Evolutionary conservation across 768 basidiomycete species (phyloP).

Genomic region (Leucosporidium scottii): DNA sequence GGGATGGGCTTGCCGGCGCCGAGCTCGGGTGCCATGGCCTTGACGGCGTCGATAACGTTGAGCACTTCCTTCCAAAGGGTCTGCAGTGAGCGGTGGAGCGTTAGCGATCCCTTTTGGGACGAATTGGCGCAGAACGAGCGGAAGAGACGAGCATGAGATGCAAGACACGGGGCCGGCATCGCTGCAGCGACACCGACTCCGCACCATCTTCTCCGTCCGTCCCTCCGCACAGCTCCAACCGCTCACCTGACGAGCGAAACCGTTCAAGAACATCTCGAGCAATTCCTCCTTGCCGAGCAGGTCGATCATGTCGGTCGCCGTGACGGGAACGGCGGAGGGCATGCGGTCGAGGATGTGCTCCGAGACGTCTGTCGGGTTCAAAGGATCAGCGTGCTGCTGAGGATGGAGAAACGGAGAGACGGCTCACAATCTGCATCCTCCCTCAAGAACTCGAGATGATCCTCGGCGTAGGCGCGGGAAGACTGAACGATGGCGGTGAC

Average conservation of each 20-base stretch:
- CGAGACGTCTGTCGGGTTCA: conserved; percentile 3
- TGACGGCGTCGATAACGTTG: conserved; percentile 72
- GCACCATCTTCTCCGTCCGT: no score
- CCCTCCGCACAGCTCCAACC: conserved; percentile 33
- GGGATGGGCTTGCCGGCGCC: conserved; percentile 63
- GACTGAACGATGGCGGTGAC: conserved; percentile 10
- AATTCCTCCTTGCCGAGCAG: conserved; percentile 14
- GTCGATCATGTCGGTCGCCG: not conserved
- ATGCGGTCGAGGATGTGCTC: conserved; percentile 20
- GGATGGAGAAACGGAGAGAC: not conserved
- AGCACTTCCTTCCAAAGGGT: conserved; percentile 82
- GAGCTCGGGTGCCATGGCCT: conserved; percentile 53
- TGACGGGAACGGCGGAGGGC: not conserved
- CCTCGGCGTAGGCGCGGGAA: conserved; percentile 15
- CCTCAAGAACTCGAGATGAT: conserved; percentile 13
- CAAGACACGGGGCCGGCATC: conserved; percentile 44
- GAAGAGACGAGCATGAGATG: conserved; percentile 61
- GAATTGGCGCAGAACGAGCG: no score
- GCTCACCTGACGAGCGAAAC: conserved; percentile 14
- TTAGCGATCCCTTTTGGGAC: not conserved
- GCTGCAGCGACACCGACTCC: no score
- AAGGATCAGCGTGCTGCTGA: not conserved
- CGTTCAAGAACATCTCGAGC: conserved; percentile 20
- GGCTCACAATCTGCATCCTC: conserved; percentile 6
- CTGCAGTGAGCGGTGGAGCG: conserved; percentile 52